Conservation (phyloP, 306 rosid species). For the Adenanthera pavonina region DNA sequence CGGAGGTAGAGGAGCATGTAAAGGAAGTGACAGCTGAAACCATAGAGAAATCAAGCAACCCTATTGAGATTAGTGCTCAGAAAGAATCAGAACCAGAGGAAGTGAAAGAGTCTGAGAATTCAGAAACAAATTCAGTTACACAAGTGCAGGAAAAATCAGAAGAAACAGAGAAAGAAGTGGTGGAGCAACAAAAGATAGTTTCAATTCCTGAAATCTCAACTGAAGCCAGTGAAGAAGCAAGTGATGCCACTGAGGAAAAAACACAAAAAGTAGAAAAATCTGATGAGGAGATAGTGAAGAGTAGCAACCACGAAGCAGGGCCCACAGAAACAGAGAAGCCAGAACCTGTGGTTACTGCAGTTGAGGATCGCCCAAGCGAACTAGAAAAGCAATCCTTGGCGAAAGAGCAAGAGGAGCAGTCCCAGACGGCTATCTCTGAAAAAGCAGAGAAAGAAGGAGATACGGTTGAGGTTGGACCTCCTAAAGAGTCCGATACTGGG, state of each 20-base stretch:
- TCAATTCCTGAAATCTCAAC: slow-evolving; percentile 26
- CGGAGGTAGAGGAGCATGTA: slow-evolving; percentile 37
- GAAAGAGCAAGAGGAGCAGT: slow-evolving; percentile 36
- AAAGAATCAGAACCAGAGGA: background rate
- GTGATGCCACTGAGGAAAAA: slow-evolving; percentile 22
- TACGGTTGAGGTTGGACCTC: background rate
- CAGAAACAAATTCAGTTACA: background rate
- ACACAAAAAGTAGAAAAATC: slow-evolving; percentile 42
- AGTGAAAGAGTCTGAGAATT: slow-evolving; percentile 16
- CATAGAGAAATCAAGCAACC: background rate
- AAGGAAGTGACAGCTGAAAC: slow-evolving; percentile 27
- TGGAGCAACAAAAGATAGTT: slow-evolving; percentile 1
- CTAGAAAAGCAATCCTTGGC: slow-evolving; percentile 33
- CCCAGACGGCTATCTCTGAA: slow-evolving; percentile 30
- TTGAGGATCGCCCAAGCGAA: slow-evolving; percentile 46
- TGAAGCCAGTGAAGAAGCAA: slow-evolving; percentile 42
- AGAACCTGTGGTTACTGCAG: slow-evolving; percentile 42
- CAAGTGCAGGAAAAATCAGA: slow-evolving; percentile 27
- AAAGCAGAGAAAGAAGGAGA: slow-evolving; percentile 28
- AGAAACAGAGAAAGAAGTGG: slow-evolving; percentile 36
- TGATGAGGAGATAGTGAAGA: slow-evolving; percentile 21
- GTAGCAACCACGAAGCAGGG: background rate
- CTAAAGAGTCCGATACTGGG: background rate
- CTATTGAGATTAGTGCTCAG: background rate
- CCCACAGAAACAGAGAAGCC: slow-evolving; percentile 36